Base-by-base conservation (phyloP, 805 yeast genomes). In the Millerozyma acaciae region DNA sequence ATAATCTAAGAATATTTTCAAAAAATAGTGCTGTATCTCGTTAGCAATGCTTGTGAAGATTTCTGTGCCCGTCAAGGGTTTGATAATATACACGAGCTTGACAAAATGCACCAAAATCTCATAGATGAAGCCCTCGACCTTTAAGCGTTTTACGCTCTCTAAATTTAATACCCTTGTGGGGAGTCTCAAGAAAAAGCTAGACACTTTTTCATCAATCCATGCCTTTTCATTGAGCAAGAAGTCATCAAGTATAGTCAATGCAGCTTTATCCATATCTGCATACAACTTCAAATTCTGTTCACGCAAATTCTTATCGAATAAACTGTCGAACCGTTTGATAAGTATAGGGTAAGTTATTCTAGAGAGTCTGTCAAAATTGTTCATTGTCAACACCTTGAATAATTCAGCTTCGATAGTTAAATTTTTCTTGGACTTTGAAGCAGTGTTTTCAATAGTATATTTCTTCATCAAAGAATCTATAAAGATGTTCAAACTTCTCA, bases 361-460 rank as follows among this genome's bases (percentile, higher is more conserved):
- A 1, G 62, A 57, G 12, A 66, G 46, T 24, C 51, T 55, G 24
- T 65, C 67, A 35, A 64, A 59, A 41, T 66, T 66, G 44, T 66
- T 66, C 70, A 66, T 66, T 4, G 70, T 62, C 32, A 66, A 48
- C 2, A 66, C 53, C 39, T 66, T 66, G 50, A 49, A 66, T 7
- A 53, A 47, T 16, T 60, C 59, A 18, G 48, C 47, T 17, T 50
- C 57, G 12, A 48, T 39, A 21, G 50, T 48, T 19, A 40, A 30
- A 8, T 40, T 38, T 7, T 34, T 28, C 2, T 36, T 26, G 3
- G 29, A 36, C 33, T 54, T 48, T 3, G 21, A 19, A 8, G 10
- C 12, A 5, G 20, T 8, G 16, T 28, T 28, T 37, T 60, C 65
- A 13, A 55, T 42, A 9, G 51, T 53, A 38, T 61, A 66, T 35